Base-by-base conservation (phyloP, 1,139 yeast genomes). In the Yamadazyma triangularis region DNA sequence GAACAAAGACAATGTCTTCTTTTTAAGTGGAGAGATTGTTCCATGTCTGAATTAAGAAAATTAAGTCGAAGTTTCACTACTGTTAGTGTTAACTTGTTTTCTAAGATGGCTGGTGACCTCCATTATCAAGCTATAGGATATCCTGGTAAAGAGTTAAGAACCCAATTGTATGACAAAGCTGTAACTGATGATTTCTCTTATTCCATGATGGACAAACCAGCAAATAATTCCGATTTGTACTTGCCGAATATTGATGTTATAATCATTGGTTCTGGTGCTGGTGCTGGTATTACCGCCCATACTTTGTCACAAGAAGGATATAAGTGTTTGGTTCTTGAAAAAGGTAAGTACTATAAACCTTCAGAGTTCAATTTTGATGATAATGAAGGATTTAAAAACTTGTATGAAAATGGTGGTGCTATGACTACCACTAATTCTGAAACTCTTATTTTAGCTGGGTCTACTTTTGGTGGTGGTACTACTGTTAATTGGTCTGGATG, bases 401-500 rank as follows among this genome's bases (percentile, higher is more conserved):
- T 72, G 36, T 75, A 61, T 42, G 80, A 76, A 47, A 42, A 46
- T 13, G 46, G 50, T 1, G 79, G 77, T 4, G 39, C 51, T 2
- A 16, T 66, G 3, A 33, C 68, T 11, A 43, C 64, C 7, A 36
- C 49, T 3, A 57, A 57, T 29, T 73, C 65, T 37, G 67, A 61
- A 29, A 32, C 67, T 23, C 47, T 60, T 18, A 41, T 73, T 3
- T 50, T 74, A 30, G 79, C 81, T 0, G 82, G 81, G 2, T 45
- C 77, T 1, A 72, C 76, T 1, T 69, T 76, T 39, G 82, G 82
- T 7, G 82, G 82, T 8, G 82, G 81, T 4, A 58, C 77, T 5
- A 73, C 81, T 4, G 70, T 76, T 28, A 76, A 76, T 50, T 76
- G 82, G 82, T 67, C 75, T n/a, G 80, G 81, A 8, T 62, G 73